Evolutionary conservation across 2,329 filamentous ascomycete species (phyloP).

Genomic region (Pseudogymnoascus sp.): DNA sequence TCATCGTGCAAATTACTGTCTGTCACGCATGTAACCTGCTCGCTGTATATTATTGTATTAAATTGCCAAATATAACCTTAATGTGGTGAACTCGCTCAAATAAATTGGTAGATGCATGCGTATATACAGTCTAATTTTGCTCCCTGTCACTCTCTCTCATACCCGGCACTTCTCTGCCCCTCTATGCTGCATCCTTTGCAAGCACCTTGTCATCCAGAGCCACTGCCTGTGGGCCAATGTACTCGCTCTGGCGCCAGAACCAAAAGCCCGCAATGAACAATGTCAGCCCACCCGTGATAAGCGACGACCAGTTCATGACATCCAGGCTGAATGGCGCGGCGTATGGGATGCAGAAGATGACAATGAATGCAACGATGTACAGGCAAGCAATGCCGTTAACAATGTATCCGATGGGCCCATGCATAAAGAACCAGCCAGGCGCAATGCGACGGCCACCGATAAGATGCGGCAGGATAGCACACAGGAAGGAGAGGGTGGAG

Average conservation of each 20-base stretch:
- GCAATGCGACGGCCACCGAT: constrained; percentile 37
- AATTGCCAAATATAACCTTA: background rate
- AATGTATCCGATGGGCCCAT: constrained; percentile 36
- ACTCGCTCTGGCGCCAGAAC: constrained; percentile 28
- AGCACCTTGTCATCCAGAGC: constrained; percentile 9
- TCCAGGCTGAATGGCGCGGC: constrained; percentile 35
- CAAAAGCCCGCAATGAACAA: constrained; percentile 30
- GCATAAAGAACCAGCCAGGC: constrained; percentile 52
- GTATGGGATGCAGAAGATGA: constrained; percentile 54
- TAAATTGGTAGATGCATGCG: background rate
- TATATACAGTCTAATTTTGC: constrained; percentile 5
- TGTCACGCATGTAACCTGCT: background rate
- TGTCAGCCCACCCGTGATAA: constrained; percentile 37
- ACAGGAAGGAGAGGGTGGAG: constrained; percentile 49
- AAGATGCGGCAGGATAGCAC: constrained; percentile 51
- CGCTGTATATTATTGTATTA: background rate
- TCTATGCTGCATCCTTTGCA: constrained; percentile 6
- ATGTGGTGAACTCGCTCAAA: background rate
- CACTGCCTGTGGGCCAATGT: constrained; percentile 22
- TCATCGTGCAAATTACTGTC: background rate
- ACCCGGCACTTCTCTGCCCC: background rate
- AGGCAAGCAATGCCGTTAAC: constrained; percentile 43
- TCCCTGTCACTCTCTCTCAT: background rate
- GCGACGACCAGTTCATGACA: constrained; percentile 44
- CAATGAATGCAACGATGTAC: constrained; percentile 51